Conservation (phyloP, 2,329 filamentous ascomycete species). For the Monascus ruber region DNA sequence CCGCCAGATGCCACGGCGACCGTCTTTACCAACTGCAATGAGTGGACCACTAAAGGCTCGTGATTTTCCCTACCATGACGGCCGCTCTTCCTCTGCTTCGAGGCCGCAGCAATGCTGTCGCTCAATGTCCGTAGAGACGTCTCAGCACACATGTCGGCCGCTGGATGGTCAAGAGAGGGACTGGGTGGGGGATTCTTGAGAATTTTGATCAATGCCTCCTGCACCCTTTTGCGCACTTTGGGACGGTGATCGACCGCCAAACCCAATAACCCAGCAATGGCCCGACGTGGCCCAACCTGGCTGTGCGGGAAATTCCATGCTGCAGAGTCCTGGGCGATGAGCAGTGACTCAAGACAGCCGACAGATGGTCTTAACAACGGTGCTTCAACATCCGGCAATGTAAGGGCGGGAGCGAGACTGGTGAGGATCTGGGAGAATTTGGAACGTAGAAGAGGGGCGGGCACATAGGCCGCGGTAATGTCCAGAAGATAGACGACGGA, state of each 20-base stretch:
- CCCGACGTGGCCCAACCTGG: constrained; percentile 74
- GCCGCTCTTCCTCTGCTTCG: constrained; percentile 53
- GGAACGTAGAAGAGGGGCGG: constrained; percentile 74
- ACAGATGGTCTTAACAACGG: constrained; percentile 78
- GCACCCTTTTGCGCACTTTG: constrained; percentile 86
- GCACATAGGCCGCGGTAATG: constrained; percentile 72
- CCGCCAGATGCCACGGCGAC: constrained; percentile 78
- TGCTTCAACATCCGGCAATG: constrained; percentile 70
- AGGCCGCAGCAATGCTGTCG: constrained; percentile 55
- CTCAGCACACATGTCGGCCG: constrained; percentile 91
- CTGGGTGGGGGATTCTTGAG: constrained; percentile 79
- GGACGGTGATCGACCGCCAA: constrained; percentile 78
- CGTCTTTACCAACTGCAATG: constrained; percentile 82
- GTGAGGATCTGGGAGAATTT: constrained; percentile 93
- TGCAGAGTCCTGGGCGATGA: constrained; percentile 75
- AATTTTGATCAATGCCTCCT: constrained; percentile 76
- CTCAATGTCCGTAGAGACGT: constrained; percentile 71
- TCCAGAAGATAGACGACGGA: constrained; percentile 94
- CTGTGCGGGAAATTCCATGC: constrained; percentile 80
- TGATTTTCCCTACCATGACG: constrained; percentile 43
- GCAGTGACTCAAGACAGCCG: constrained; percentile 82
- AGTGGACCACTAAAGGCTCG: constrained; percentile 80
- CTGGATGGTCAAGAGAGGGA: constrained; percentile 85
- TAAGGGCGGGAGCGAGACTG: constrained; percentile 72
- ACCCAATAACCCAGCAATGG: constrained; percentile 73